Conservation (phyloP, 2,329 filamentous ascomycete species). For the Sphaerostilbella broomeana region DNA sequence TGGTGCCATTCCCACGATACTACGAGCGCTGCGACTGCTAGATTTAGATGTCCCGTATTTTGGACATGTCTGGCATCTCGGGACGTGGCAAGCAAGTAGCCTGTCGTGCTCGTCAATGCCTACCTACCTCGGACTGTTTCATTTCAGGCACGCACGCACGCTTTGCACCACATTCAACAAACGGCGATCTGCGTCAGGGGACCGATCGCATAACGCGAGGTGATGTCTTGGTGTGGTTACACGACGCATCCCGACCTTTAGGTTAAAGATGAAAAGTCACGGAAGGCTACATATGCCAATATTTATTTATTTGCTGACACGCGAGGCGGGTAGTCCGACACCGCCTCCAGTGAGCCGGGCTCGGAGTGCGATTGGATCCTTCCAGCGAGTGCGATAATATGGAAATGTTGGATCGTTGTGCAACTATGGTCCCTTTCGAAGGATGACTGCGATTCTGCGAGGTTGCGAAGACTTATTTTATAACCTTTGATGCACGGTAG, state of each 20-base stretch:
- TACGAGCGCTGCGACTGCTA: conserved; percentile 56
- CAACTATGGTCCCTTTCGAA: conserved; percentile 7
- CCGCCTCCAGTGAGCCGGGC: conserved; percentile 4
- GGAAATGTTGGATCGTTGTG: conserved; percentile 12
- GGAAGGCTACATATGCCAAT: conserved; percentile 12
- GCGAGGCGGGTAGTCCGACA: conserved; percentile 12
- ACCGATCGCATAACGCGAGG: conserved; percentile 14
- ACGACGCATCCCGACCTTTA: conserved; percentile 13
- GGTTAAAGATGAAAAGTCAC: conserved; percentile 11
- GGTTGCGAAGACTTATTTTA: conserved; percentile 7
- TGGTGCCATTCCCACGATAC: conserved; percentile 79
- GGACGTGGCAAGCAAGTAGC: conserved; percentile 9
- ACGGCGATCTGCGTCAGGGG: conserved; percentile 14
- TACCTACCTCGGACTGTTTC: conserved; percentile 15
- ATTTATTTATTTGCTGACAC: conserved; percentile 1
- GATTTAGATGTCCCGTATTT: conserved; percentile 9
- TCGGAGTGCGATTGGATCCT: conserved; percentile 10
- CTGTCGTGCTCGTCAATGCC: conserved; percentile 15
- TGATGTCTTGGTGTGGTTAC: conserved; percentile 10
- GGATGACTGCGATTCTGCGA: conserved; percentile 10
- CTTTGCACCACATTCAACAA: conserved; percentile 7
- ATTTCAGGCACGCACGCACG: conserved; percentile 11
- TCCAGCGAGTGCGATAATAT: conserved; percentile 6
- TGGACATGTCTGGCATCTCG: conserved; percentile 13
- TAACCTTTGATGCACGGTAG: background rate